phyloP scores from a whole-genome alignment of 2,329 filamentous ascomycete species.

The Sphaerostilbella broomeana region DNA sequence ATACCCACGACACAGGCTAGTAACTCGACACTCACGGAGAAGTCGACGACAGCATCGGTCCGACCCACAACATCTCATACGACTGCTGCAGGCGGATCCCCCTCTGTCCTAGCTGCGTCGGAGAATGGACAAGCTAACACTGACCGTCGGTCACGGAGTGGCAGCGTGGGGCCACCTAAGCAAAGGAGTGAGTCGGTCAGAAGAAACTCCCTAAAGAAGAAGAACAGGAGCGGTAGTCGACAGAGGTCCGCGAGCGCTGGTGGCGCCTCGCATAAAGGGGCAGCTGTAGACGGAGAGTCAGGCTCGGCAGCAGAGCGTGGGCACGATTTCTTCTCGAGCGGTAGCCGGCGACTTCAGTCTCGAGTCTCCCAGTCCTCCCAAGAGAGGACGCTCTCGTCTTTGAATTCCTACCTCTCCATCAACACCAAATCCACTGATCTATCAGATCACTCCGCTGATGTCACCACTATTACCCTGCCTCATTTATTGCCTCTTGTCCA shows the following conservation, averaged over 20 bases:
- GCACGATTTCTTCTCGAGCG: slow-evolving; percentile 38
- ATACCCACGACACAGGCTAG: slow-evolving; percentile 37
- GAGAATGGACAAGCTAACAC: slow-evolving; percentile 43
- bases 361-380: slow-evolving; percentile 36
- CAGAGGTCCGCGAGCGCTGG: slow-evolving; percentile 39
- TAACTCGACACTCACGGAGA: slow-evolving; percentile 30
- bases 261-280: slow-evolving; percentile 29
- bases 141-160: slow-evolving; percentile 27
- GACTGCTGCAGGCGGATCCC: slow-evolving; percentile 42
- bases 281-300: slow-evolving; percentile 46
- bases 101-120: slow-evolving; percentile 70
- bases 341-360: slow-evolving; percentile 33
- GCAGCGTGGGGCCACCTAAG: slow-evolving; percentile 26
- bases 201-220: slow-evolving; percentile 47
- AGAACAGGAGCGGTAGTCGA: slow-evolving; percentile 44
- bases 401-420: slow-evolving; percentile 40
- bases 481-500: slow-evolving; percentile 46
- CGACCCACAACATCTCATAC: slow-evolving; percentile 39
- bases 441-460: slow-evolving; percentile 34
- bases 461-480: slow-evolving; percentile 38
- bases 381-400: slow-evolving; percentile 36
- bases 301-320: slow-evolving; percentile 37
- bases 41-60: slow-evolving; percentile 25
- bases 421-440: slow-evolving; percentile 34
- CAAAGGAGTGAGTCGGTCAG: slow-evolving; percentile 42